Evolutionary conservation across 2,329 filamentous ascomycete genomes (phyloP).

Genomic region (Talaromyces sp.): DNA sequence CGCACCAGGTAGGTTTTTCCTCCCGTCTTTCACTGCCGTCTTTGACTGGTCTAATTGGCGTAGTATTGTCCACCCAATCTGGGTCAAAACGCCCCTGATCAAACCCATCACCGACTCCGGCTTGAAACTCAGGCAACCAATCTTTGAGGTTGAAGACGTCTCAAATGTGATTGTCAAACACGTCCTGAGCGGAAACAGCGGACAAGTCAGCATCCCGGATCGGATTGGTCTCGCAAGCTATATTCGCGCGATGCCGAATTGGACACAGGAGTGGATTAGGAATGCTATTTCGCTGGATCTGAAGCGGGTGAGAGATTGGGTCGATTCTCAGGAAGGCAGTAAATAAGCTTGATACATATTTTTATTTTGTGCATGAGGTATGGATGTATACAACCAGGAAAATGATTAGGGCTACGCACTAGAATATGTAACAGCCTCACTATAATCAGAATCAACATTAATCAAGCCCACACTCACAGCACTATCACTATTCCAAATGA

Average conservation of each 20-base stretch:
- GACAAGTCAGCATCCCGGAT: constrained; percentile 48
- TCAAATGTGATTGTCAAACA: constrained; percentile 51
- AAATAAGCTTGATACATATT: background rate
- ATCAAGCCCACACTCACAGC: background rate
- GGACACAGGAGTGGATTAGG: constrained; percentile 46
- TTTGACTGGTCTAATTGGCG: too few relatives aligned
- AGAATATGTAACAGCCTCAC: background rate
- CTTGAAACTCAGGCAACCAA: constrained; percentile 31
- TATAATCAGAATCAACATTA: background rate
- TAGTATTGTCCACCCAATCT: constrained; percentile 38
- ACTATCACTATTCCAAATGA: background rate
- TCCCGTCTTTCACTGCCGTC: too few relatives aligned
- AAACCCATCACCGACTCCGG: constrained; percentile 35
- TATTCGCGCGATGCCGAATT: constrained; percentile 40
- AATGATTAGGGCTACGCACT: background rate
- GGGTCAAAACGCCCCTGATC: constrained; percentile 51
- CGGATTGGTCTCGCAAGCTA: constrained; percentile 28
- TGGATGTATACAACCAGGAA: too few relatives aligned
- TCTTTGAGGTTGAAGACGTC: constrained; percentile 40
- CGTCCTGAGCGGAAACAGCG: constrained; percentile 49
- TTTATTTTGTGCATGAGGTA: background rate
- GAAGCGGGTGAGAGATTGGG: constrained; percentile 22
- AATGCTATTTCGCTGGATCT: constrained; percentile 26
- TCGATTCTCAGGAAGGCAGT: background rate
- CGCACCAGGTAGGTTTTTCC: constrained; percentile 31